These are phyloP conservation scores for Colletotrichum graminicola DNA, from an alignment of 2,329 filamentous ascomycete species.

Conservation along the genomic window DNA sequence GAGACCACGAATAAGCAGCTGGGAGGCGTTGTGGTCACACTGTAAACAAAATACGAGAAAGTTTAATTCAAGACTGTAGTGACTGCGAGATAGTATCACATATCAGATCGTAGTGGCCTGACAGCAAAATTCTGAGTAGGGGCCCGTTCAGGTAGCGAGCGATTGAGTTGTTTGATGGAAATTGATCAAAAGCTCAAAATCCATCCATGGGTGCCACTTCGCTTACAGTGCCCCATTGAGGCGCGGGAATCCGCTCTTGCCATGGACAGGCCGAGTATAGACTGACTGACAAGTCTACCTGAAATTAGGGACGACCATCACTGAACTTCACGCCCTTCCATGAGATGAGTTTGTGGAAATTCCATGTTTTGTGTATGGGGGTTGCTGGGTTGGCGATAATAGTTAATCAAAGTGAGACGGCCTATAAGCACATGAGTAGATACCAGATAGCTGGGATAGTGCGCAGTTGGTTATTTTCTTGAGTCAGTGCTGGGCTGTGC, in stretches of 20 bases:
- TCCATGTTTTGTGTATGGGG: background rate
- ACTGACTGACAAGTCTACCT: background rate
- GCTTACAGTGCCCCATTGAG: background rate
- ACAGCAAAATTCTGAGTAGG: background rate
- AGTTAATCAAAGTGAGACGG: background rate
- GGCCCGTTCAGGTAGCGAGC: background rate
- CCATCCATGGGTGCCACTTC: background rate
- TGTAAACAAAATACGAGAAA: background rate
- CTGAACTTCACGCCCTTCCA: background rate
- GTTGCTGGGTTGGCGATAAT: background rate
- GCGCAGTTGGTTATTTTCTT: background rate
- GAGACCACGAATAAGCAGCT: background rate
- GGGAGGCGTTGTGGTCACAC: background rate
- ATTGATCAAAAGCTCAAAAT: background rate
- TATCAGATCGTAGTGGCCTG: background rate
- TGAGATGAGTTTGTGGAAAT: background rate
- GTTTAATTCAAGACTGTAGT: background rate
- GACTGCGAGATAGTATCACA: background rate
- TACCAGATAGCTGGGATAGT: background rate
- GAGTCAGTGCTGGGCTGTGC: background rate
- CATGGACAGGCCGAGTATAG: background rate
- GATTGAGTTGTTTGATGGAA: background rate
- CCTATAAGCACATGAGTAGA: fast-evolving
- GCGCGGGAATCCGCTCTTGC: background rate
- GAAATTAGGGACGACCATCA: background rate